A percentile compares a stretch with the other conserved stretches of the same genome.
These are phyloP conservation scores for Neonectria ditissima DNA, from an alignment of 2,329 filamentous ascomycete species.

Conservation along the genomic window DNA sequence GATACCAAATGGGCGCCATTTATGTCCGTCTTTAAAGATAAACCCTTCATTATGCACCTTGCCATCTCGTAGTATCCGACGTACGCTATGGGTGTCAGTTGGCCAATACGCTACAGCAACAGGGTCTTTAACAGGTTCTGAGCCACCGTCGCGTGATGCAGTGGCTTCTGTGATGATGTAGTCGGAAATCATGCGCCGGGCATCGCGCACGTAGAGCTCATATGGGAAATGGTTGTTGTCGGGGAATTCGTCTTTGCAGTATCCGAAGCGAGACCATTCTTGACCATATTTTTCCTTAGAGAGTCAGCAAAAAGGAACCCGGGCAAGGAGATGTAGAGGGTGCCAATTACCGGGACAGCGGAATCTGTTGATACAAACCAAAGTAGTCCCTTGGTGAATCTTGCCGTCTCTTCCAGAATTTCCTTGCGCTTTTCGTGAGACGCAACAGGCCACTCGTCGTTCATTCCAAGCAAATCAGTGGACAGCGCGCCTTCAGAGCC, in stretches of 20 bases:
- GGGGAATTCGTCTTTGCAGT: slow-evolving; percentile 4
- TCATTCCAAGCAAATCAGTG: slow-evolving; percentile 8
- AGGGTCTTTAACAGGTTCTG: not conserved
- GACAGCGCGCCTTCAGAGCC: slow-evolving; percentile 9
- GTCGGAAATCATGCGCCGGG: slow-evolving; percentile 10
- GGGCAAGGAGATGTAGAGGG: too few relatives aligned
- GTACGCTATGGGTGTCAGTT: slow-evolving; percentile 13
- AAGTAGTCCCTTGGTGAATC: not conserved
- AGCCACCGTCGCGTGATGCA: slow-evolving; percentile 5
- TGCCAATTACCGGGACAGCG: not conserved
- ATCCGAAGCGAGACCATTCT: slow-evolving; percentile 2
- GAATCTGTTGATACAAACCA: slow-evolving; percentile 9
- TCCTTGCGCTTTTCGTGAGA: not conserved
- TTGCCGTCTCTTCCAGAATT: not conserved
- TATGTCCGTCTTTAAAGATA: slow-evolving; percentile 16
- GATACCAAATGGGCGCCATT: slow-evolving; percentile 2
- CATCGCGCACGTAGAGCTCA: slow-evolving; percentile 13
- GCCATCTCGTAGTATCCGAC: not conserved
- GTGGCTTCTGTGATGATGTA: slow-evolving; percentile 10
- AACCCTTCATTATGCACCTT: slow-evolving; percentile 12
- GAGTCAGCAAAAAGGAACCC: too few relatives aligned
- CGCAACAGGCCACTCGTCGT: slow-evolving; percentile 8
- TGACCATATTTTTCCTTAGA: too few relatives aligned
- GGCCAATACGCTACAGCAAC: slow-evolving; percentile 12
- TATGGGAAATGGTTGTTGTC: slow-evolving; percentile 12